These are phyloP conservation scores for Puccinia novopanici DNA, from an alignment of 1,284 basidiomycete genomes.

Conservation along the genomic window DNA sequence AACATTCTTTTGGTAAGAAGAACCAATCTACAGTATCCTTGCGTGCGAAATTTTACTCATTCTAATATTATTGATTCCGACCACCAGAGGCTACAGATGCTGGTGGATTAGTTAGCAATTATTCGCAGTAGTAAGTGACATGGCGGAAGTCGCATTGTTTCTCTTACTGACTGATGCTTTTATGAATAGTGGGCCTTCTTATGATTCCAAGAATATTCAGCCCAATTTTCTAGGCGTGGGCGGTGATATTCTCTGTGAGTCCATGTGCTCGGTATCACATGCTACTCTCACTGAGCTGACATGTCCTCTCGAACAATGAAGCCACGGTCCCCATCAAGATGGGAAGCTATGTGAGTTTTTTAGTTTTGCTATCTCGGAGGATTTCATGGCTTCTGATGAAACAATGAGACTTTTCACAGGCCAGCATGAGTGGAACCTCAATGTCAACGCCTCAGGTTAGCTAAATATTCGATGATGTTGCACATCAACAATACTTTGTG, in stretches of 20 bases:
- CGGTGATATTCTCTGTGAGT: slow-evolving; percentile 40
- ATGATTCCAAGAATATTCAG: slow-evolving; percentile 32
- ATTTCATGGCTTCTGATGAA: background rate
- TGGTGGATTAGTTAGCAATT: slow-evolving; percentile 20
- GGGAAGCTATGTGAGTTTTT: slow-evolving; percentile 32
- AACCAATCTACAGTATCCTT: background rate
- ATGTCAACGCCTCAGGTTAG: slow-evolving; percentile 47
- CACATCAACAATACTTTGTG: background rate
- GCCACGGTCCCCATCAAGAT: slow-evolving; percentile 23
- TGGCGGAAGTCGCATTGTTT: background rate
- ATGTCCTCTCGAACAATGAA: background rate
- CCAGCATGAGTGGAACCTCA: slow-evolving; percentile 40
- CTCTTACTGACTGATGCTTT: background rate
- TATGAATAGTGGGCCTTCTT: slow-evolving; percentile 38
- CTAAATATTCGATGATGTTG: background rate
- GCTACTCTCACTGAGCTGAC: background rate
- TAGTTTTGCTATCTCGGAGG: background rate
- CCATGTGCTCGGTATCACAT: background rate
- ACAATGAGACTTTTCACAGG: background rate
- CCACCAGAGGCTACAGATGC: background rate
- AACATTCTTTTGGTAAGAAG: slow-evolving; percentile 27
- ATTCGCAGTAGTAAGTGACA: slow-evolving; percentile 35
- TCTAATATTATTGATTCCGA: background rate
- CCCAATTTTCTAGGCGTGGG: slow-evolving; percentile 43
- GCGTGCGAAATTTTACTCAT: background rate